Conservation (phyloP, 805 yeast species). For the Saccharomyces mikatae region DNA sequence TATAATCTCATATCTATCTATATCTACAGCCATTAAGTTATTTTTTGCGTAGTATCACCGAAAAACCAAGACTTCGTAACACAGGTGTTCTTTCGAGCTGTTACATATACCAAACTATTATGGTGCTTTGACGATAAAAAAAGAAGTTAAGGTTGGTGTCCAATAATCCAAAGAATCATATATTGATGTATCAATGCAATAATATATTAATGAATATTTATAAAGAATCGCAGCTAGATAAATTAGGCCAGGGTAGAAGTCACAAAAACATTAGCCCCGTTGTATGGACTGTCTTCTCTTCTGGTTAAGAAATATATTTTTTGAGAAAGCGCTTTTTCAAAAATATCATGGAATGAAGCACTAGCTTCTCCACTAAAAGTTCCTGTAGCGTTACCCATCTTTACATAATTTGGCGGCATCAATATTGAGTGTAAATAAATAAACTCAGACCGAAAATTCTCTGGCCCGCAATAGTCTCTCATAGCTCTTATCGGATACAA, state of each 20-base stretch:
- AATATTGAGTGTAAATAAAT: neutral
- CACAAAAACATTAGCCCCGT: neutral
- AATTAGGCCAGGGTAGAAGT: neutral
- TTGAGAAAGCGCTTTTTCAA: neutral
- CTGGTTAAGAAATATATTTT: neutral
- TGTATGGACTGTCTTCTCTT: neutral
- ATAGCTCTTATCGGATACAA: conserved; percentile 7
- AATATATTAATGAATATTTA: neutral
- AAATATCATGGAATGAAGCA: neutral
- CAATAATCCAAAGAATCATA: no score
- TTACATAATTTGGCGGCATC: neutral
- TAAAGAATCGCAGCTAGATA: neutral
- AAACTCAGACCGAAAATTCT: neutral
- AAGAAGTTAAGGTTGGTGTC: no score
- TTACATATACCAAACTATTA: no score
- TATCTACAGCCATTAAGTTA: neutral
- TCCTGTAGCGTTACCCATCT: no score
- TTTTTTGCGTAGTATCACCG: neutral
- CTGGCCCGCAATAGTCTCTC: neutral
- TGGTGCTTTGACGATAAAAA: no score
- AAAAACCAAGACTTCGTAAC: no score
- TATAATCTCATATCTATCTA: neutral
- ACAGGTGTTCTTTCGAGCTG: neutral
- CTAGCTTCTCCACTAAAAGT: neutral
- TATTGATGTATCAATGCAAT: neutral